Base-by-base conservation (phyloP, 139 green algal species). In the Chloropicon primus region DNA sequence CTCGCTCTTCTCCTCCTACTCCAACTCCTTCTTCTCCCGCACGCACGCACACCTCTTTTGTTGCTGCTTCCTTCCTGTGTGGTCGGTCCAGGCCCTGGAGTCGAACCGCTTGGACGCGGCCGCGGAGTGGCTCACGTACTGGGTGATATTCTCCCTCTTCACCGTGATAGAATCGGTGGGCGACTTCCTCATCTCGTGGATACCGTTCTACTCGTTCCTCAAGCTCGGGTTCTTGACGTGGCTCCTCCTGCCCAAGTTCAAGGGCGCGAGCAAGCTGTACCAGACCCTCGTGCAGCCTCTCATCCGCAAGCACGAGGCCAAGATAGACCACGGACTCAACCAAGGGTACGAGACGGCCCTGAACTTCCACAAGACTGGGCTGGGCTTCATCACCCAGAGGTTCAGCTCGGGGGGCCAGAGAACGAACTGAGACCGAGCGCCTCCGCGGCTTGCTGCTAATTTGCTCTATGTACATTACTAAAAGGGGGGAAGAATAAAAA, bases 221-320 rank as follows among this genome's bases (percentile, higher is more conserved):
- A 84, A 84, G 78, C 80, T 84, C 62, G 80, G 27, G 22, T 84
- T 84, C 71, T n/a, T 84, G 3, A 27, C 82, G 23, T 84, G 80
- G 80, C 78, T 84, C 22, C 77, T 82, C 54, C 77, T 84, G 5
- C 80, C 80, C 26, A 80, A 84, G 78, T 78, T 26, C 17, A 80
- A 82, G 79, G 79, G 73, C 21, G 73, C 73, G 2, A 54, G 25
- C 21, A 28, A 54, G 24, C 25, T 76, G 21, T 76, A 76, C 25
- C 27, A 27, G 24, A n/a, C 27, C 27, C 2, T 27, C 10, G 25
- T 76, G 21, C 17, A 54, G 25, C 73, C 73, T 2, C n/a, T 76
- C 2, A 27, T 76, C 10, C 73, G 73, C n/a, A 76, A 76, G n/a
- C 73, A 76, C 73, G 73, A 76, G 25, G 73, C 73, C 2, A 26